Conservation (phyloP, 2,329 filamentous ascomycete species). For the Fusarium sp. region DNA sequence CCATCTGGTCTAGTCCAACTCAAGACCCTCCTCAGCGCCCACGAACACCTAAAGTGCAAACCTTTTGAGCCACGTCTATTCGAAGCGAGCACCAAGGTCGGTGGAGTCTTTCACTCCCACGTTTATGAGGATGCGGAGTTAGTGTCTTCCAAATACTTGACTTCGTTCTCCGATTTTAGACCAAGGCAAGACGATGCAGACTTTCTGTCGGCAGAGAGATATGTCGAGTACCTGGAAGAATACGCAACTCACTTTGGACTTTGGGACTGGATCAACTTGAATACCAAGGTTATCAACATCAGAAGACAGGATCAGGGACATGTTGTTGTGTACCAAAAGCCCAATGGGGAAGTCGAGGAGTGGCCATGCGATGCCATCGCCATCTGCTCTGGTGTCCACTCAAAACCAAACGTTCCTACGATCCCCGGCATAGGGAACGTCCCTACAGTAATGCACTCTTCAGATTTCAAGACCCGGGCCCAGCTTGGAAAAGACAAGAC, state of each 20-base stretch:
- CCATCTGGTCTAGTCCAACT: constrained; percentile 6
- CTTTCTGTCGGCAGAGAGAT: constrained; percentile 53
- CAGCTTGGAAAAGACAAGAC: constrained; percentile 54
- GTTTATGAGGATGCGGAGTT: constrained; percentile 37
- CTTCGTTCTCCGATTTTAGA: constrained; percentile 59
- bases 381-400: constrained; percentile 16
- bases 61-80: constrained; percentile 2
- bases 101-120: constrained; percentile 6
- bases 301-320: constrained; percentile 44
- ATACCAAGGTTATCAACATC: constrained; percentile 48
- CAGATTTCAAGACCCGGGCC: constrained; percentile 52
- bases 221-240: constrained; percentile 54
- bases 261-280: constrained; percentile 50
- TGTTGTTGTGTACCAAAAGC: not conserved
- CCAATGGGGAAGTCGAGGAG: not conserved
- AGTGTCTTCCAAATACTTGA: constrained; percentile 61
- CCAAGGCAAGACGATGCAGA: constrained; percentile 49
- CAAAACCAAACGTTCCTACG: constrained; percentile 8
- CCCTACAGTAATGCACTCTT: constrained; percentile 54
- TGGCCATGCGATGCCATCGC: constrained; percentile 17
- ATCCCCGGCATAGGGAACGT: constrained; percentile 10
- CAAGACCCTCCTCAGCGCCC: constrained; percentile 5
- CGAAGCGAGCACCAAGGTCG: not conserved
- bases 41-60: constrained; percentile 1
- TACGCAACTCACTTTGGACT: constrained; percentile 55